A percentile compares a stretch with the other conserved stretches of the same genome.
Conservation (phyloP, 306 rosid species). For the Prunus armeniaca region DNA sequence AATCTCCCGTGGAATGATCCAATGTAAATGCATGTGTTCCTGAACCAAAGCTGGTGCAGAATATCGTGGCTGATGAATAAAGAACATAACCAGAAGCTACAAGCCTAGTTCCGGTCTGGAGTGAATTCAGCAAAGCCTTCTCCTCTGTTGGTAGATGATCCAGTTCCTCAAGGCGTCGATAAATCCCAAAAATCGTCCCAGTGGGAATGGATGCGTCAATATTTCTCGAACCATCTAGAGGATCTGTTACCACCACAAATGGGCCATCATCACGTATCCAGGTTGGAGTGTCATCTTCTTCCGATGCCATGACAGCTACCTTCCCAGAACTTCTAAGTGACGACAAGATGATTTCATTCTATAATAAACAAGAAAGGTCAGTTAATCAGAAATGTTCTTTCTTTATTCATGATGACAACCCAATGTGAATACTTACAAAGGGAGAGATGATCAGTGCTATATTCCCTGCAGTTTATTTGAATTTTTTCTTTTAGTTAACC, state of each 20-base stretch:
- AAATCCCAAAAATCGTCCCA: constrained; percentile 89
- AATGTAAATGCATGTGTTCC: constrained; percentile 85
- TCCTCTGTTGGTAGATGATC: constrained; percentile 71
- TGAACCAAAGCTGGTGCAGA: constrained; percentile 84
- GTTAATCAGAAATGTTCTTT: constrained; percentile 18
- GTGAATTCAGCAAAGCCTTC: constrained; percentile 82
- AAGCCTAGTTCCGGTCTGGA: constrained; percentile 73
- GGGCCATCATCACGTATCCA: constrained; percentile 80
- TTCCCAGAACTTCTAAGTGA: constrained; percentile 79
- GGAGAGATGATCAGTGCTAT: constrained; percentile 2
- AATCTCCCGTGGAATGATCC: constrained; percentile 87
- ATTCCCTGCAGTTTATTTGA: not conserved
- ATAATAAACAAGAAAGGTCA: constrained; percentile 32
- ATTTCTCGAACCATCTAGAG: constrained; percentile 88
- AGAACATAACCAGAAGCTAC: constrained; percentile 90
- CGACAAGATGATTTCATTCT: constrained; percentile 88
- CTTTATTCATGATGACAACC: not conserved
- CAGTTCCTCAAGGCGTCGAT: constrained; percentile 70
- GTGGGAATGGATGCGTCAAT: constrained; percentile 96
- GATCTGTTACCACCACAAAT: constrained; percentile 90
- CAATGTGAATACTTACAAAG: not conserved
- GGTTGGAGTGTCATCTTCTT: constrained; percentile 80
- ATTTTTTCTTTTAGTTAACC: not conserved
- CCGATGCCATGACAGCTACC: constrained; percentile 96
- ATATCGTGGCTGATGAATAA: constrained; percentile 87